phyloP scores from a whole-genome alignment of 371 early-diverging fungal species.

The Lichtheimia hyalospora region DNA sequence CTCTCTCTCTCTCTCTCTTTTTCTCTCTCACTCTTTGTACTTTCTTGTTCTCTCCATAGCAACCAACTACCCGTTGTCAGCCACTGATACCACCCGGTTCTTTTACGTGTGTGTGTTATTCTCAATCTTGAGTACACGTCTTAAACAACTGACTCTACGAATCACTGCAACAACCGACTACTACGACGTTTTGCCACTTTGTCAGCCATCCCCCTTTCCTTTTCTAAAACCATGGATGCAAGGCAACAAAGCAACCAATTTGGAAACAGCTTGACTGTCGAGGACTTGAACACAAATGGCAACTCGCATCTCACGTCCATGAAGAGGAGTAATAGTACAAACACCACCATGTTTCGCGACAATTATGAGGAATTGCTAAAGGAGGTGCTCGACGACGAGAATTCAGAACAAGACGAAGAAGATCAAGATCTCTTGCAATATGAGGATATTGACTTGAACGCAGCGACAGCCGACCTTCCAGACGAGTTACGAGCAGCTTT shows the following conservation, averaged over 20 bases:
- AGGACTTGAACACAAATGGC: neutral
- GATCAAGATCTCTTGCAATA: slow-evolving; percentile 14
- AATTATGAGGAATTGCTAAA: slow-evolving; percentile 61
- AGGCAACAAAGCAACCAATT: slow-evolving; percentile 1
- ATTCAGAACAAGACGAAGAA: slow-evolving; percentile 43
- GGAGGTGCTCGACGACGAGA: slow-evolving; percentile 59
- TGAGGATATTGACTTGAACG: slow-evolving; percentile 37
- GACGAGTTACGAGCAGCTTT: slow-evolving; percentile 55
- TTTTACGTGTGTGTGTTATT: too few relatives aligned
- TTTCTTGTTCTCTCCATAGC: too few relatives aligned
- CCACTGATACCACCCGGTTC: too few relatives aligned
- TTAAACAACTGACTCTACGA: too few relatives aligned
- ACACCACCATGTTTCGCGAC: slow-evolving; percentile 38
- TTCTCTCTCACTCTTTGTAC: too few relatives aligned
- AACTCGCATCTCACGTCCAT: slow-evolving; percentile 14
- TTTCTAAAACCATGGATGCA: slow-evolving; percentile 1
- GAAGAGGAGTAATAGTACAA: slow-evolving; percentile 41
- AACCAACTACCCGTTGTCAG: too few relatives aligned
- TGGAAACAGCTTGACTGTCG: neutral
- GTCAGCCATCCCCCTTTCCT: too few relatives aligned
- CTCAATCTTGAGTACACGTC: too few relatives aligned
- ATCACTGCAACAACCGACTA: too few relatives aligned
- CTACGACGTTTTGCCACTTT: too few relatives aligned
- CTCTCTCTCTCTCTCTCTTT: too few relatives aligned
- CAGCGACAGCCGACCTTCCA: slow-evolving; percentile 48